phyloP scores from a whole-genome alignment of 768 basidiomycete genomes.

The Postia placenta region DNA sequence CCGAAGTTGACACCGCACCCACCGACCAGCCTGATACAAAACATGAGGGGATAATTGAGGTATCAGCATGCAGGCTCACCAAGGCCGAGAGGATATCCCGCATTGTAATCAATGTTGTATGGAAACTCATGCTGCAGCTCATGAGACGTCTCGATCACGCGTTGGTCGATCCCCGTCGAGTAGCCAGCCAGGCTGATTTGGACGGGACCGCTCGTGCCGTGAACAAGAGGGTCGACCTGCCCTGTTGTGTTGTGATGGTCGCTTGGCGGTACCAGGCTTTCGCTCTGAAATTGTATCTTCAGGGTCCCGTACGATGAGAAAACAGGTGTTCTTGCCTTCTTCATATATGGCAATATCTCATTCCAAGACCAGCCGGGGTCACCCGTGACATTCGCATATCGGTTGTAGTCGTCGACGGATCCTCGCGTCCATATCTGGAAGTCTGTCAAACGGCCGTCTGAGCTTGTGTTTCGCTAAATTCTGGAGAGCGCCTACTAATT shows the following conservation, averaged over 20 bases:
- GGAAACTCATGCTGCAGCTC: constrained; percentile 33
- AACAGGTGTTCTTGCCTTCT: constrained; percentile 6
- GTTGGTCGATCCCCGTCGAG: constrained; percentile 2
- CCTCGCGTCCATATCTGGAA: constrained; percentile 21
- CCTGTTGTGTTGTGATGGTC: constrained; percentile 20
- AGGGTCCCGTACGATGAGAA: neutral
- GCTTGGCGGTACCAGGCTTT: constrained; percentile 15
- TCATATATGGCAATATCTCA: constrained; percentile 10
- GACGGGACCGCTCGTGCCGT: constrained; percentile 17
- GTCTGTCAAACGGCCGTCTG: constrained; percentile 7
- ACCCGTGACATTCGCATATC: constrained; percentile 16
- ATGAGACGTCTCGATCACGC: constrained; percentile 26
- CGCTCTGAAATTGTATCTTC: constrained; percentile 9
- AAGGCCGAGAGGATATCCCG: constrained; percentile 35
- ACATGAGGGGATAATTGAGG: neutral
- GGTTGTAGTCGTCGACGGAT: constrained; percentile 16
- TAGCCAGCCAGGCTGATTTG: constrained; percentile 13
- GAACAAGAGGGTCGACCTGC: constrained; percentile 17
- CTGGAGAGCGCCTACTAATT: constrained; percentile 11
- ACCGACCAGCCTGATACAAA: constrained; percentile 9
- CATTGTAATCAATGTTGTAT: constrained; percentile 37
- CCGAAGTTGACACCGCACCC: constrained; percentile 2
- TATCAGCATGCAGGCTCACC: constrained; percentile 21
- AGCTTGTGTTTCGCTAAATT: neutral
- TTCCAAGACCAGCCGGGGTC: constrained; percentile 23